Evolutionary conservation across 1,284 basidiomycete genomes (phyloP), one percentile per base, ranked within the genome.

Genomic region (Meripilus lineatus): DNA sequence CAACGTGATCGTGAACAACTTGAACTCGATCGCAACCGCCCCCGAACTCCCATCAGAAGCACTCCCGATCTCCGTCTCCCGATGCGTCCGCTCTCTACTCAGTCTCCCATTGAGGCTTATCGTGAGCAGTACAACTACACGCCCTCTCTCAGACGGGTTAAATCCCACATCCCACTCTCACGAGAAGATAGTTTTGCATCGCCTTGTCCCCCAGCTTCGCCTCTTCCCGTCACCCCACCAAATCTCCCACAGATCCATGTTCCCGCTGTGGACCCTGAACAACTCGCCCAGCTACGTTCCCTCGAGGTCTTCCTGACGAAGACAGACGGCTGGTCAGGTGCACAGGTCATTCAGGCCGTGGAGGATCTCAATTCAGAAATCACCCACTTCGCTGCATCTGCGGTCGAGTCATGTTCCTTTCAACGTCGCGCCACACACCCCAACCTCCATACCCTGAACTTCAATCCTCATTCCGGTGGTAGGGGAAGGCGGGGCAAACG

Each of bases 311-410:
- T 80, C 62, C 70, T 87, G 61, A 84, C 82, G 13, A 79, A 84
- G 52, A 79, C 75, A 22, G 84, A 87, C 62, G 70, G 69, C 32
- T 85, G 80, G 81, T 84, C 83, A 2, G 84, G 84, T 17, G 79
- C 81, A 2, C 83, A 86, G 56, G 72, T 86, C 58, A 73, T 87
- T 43, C 83, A 86, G 57, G 77, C 82, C 5, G 76, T 88, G n/a
- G 80, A 84, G 51, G 84, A 88, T 55, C 70, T 88, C 58, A 88
- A 88, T 58, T 77, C 80, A 0, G 84, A 87, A 62, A 83, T 87
- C 47, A 72, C 83, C 17, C 84, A 85, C 51, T 85, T 84, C 49
- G 79, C 84, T 8, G 83, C 84, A 15, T 76, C 79, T 17, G 83
- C 81, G 10, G 79, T 80, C 8, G 84, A 88, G 60, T 68, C 79